phyloP scores from a whole-genome alignment of 805 yeast species.

The Limtongia smithiae region DNA sequence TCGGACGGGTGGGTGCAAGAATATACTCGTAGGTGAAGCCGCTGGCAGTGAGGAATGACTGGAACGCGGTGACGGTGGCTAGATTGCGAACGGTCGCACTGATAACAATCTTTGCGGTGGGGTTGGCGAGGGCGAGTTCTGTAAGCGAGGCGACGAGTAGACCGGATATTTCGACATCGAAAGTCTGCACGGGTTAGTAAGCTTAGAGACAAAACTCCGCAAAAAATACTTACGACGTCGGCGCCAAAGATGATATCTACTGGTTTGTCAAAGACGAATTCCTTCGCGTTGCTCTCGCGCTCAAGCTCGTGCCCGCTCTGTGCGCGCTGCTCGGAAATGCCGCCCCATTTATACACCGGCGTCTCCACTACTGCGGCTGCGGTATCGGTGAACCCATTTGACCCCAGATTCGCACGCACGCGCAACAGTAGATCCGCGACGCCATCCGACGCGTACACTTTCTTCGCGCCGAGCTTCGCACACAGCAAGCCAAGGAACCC shows the following conservation, averaged over 20 bases:
- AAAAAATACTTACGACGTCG: conserved; percentile 49
- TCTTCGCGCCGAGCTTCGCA: conserved; percentile 29
- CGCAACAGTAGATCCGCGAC: conserved; percentile 53
- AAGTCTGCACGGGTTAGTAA: conserved; percentile 44
- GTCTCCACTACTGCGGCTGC: conserved; percentile 38
- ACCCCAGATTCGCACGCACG: conserved; percentile 17
- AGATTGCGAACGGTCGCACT: conserved; percentile 75
- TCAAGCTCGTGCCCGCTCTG: conserved; percentile 28
- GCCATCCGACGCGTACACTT: conserved; percentile 62
- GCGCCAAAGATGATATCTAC: conserved; percentile 67
- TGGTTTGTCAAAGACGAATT: conserved; percentile 3
- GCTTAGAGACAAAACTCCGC: neutral
- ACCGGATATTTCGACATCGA: conserved; percentile 61
- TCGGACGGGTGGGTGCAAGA: conserved; percentile 6
- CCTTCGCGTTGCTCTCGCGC: conserved; percentile 14
- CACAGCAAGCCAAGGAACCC: conserved; percentile 63
- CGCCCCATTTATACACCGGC: conserved; percentile 45
- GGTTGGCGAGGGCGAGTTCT: conserved; percentile 26
- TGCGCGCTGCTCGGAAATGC: conserved; percentile 37
- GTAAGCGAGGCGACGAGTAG: conserved; percentile 42
- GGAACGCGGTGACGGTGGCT: conserved; percentile 48
- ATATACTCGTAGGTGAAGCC: conserved; percentile 22
- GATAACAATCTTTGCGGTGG: conserved; percentile 41
- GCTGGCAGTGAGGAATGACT: conserved; percentile 34
- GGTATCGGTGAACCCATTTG: conserved; percentile 42